Evolutionary conservation across 306 rosid genomes (phyloP), one percentile per base, ranked within the genome.

Genomic region (Sphenostylis stenocarpa): DNA sequence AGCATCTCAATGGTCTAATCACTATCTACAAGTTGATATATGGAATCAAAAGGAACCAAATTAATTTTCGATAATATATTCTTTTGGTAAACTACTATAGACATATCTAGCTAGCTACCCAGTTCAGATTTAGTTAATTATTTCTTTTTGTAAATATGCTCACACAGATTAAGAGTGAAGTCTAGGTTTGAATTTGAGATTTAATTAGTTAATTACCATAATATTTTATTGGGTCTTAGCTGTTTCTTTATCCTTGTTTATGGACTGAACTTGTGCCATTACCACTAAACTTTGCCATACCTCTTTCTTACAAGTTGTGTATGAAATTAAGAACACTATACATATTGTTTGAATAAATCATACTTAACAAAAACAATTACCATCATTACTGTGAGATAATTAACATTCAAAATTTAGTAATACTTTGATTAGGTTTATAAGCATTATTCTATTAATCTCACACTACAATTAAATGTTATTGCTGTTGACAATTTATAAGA

Each of bases 1-100:
- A 56, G 77, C 41, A 39, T 56, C 55, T 23, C 41, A 41, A 3
- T 39, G 38, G 53, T 72, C 77, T 53, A 71, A 71, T 41, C 72
- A 23, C 34, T 41, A 41, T 66, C 36, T 43, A 66, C 70, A 38
- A 38, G 10, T 64, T 64, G 70, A 64, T 12, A 36, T 29, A 36
- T 1, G 49, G 70, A 64, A 64, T 19, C 70, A 21, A 17, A 70
- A 31, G 19, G 52, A 34, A 39, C 33, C 33, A 65, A 39, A 65
- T 65, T 65, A 65, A 20, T 65, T 65, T 39, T 39, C 1, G 2
- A 38, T 21, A 13, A 10, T n/a, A n/a, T 21, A 21, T 39, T 66
- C 16, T 21, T 66, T 21, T 5, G 52, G 52, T 3, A 41, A 39
- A 41, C 53, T 36, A 64, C 34, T 64, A 38, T 38, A 36, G 19